These are phyloP conservation scores for Jimgerdemannia flammicorona DNA, from an alignment of 192 early-diverging fungal genomes.

Conservation along the genomic window DNA sequence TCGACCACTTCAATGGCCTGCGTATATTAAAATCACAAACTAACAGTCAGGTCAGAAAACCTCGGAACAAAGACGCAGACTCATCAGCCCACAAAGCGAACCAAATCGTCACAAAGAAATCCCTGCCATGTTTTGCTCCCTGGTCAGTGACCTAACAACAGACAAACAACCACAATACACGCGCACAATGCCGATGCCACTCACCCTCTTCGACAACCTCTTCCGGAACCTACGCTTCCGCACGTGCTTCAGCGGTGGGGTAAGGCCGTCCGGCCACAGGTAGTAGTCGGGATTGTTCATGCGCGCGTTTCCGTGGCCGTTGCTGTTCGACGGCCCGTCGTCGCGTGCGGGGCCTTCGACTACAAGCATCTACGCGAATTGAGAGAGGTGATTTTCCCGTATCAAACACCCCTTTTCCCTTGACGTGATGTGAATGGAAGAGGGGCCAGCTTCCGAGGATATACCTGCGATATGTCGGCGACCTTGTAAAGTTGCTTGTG, in stretches of 20 bases:
- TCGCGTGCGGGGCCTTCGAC: constrained; percentile 31
- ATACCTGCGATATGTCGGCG: constrained; percentile 80
- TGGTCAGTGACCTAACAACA: neutral
- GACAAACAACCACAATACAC: neutral
- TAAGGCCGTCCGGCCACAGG: constrained; percentile 75
- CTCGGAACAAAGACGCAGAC: too few species aligned
- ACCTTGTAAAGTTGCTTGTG: constrained; percentile 85
- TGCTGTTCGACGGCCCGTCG: constrained; percentile 10
- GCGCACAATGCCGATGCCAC: neutral
- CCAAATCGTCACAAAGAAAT: too few species aligned
- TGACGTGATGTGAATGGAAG: neutral
- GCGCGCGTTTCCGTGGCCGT: constrained; percentile 9
- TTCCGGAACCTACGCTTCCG: constrained; percentile 80
- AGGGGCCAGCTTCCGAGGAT: constrained; percentile 12
- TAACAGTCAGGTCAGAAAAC: too few species aligned
- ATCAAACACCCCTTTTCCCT: neutral
- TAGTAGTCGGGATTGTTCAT: constrained; percentile 53
- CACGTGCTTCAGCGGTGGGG: constrained; percentile 69
- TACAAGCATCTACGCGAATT: constrained; percentile 43
- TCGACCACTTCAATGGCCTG: constrained; percentile 83
- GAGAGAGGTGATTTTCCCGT: neutral
- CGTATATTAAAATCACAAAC: neutral
- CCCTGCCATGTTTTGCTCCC: too few species aligned
- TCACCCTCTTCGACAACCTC: constrained; percentile 69
- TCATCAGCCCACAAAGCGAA: neutral